These are phyloP conservation scores for Cladochytrium tenue DNA, from an alignment of 371 early-diverging fungal genomes.

Conservation along the genomic window DNA sequence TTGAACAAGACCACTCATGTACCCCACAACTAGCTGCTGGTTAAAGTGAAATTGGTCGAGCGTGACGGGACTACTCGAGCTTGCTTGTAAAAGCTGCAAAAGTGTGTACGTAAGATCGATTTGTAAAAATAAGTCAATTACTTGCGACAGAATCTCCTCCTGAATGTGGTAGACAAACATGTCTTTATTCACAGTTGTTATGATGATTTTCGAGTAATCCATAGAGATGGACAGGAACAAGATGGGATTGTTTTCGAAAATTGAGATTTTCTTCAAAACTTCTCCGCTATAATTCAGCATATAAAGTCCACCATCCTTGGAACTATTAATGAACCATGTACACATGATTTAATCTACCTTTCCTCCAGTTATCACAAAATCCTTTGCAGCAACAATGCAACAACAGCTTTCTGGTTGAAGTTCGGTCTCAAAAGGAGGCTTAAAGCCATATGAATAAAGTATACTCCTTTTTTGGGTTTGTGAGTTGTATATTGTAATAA, in stretches of 20 bases:
- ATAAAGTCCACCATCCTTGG: slow-evolving; percentile 3
- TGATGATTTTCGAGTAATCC: slow-evolving; percentile 22
- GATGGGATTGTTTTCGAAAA: slow-evolving; percentile 13
- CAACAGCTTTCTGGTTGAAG: slow-evolving; percentile 3
- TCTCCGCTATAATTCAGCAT: slow-evolving; percentile 1
- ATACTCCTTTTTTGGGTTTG: neutral
- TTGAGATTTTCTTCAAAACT: neutral
- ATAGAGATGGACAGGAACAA: slow-evolving; percentile 24
- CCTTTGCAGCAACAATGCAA: slow-evolving; percentile 18
- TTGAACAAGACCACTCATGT: too few species aligned
- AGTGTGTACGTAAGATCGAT: neutral
- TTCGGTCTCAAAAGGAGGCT: too few species aligned
- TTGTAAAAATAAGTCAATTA: neutral
- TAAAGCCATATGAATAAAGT: too few species aligned
- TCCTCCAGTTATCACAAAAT: slow-evolving; percentile 33
- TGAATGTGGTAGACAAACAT: slow-evolving; percentile 8
- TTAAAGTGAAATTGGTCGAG: too few species aligned
- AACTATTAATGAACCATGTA: neutral
- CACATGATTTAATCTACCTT: slow-evolving; percentile 22
- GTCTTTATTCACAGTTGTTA: slow-evolving; percentile 16
- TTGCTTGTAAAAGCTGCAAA: neutral
- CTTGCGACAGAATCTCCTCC: neutral
- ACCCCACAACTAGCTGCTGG: too few species aligned
- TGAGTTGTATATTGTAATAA: neutral
- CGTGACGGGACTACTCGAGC: too few species aligned